Base-by-base conservation (phyloP, 2,329 filamentous ascomycete species). In the Parastagonospora avenae region DNA sequence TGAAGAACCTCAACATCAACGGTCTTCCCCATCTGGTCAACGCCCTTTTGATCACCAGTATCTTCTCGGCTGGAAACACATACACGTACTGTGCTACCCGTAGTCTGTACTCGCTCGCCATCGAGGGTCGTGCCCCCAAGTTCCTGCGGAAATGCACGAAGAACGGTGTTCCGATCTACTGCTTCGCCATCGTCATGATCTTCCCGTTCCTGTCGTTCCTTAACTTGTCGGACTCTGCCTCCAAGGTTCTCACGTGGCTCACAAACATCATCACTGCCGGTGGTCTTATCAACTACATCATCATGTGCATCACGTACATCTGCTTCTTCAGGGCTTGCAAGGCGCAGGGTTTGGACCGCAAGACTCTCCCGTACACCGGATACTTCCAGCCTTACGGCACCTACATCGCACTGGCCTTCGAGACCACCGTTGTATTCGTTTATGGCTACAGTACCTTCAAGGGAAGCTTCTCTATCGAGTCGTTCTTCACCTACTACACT, bases 161-260 rank as follows among this genome's bases (percentile, higher is more conserved):
- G 57, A 79, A 80, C 9, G 86, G 86, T 64, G 84, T 94, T 0
- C 91, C 91, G 0, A 81, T 91, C 55, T 91, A 89, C 73, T 90
- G 86, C 65, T 89, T 93, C 33, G 57, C 72, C 1, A 71, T 86
- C 27, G 87, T 89, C 0, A 80, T 91, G 40, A 69, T 83, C 3
- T 85, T 94, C 61, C 83, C 87, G 1, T 77, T 91, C 6, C 76
- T 95, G 9, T 84, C 86, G 2, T 94, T 92, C 73, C 76, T 92
- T 41, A 87, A 92, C 70, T 80, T 93, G 14, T 87, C 84, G 7
- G 81, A 84, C 55, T 79, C 80, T 50, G 81, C 85, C 0, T 82
- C 88, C 4, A 83, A 86, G 27, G 90, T 92, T 1, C 76, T 92
- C 55, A 80, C 80, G 39, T 92, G 89, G 89, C 85, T 92, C 58